phyloP scores from a whole-genome alignment of 805 yeast species.

The Cyberlindnera americana region DNA sequence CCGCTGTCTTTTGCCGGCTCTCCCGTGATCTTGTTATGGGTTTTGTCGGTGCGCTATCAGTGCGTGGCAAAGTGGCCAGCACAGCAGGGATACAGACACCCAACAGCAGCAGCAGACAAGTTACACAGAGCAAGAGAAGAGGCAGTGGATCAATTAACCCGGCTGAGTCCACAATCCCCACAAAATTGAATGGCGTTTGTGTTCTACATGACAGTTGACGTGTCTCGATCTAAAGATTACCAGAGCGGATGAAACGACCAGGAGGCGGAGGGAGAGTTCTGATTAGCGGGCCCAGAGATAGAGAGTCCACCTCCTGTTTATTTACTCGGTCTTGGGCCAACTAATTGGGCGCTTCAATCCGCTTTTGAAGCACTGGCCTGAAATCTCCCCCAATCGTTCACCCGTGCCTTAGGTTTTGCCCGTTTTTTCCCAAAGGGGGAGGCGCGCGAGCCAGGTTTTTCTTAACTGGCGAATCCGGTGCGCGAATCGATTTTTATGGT shows the following conservation, averaged over 20 bases:
- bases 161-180: no score
- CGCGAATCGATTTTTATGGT: conserved; percentile 1
- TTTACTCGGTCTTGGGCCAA: background rate
- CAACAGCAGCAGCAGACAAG: background rate
- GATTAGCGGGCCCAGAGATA: no score
- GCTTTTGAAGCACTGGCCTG: no score
- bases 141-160: no score
- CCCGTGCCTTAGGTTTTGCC: no score
- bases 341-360: no score
- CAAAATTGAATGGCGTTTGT: background rate
- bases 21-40: background rate
- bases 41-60: background rate
- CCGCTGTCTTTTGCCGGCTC: background rate
- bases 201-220: background rate
- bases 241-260: no score
- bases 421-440: conserved; percentile 1
- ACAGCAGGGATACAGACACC: background rate
- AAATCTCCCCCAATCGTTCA: no score
- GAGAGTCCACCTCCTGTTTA: no score
- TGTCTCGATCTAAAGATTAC: background rate
- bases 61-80: background rate
- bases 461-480: conserved; percentile 1
- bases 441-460: conserved; percentile 2
- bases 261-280: no score
- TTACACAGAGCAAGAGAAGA: no score